phyloP scores from a whole-genome alignment of 164 flowering plant species.

The Magnolia kwangsiensis region DNA sequence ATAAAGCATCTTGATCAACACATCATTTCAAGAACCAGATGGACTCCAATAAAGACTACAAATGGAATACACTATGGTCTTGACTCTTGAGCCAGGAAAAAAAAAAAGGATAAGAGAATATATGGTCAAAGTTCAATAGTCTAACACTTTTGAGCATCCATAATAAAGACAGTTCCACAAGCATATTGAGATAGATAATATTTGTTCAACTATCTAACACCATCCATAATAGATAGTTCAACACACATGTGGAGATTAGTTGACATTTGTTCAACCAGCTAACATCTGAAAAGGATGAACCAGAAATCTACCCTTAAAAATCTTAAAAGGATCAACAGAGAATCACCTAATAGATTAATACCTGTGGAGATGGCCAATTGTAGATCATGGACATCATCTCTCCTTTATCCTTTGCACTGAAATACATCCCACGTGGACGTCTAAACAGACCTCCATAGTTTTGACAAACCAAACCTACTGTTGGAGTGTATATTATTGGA shows the following conservation, averaged over 20 bases:
- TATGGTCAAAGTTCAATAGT: background rate
- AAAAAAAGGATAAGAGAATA: no score
- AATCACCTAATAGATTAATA: slow-evolving; percentile 18
- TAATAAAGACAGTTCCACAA: background rate
- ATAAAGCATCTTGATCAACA: background rate
- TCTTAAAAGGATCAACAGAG: background rate
- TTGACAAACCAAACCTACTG: slow-evolving; percentile 97
- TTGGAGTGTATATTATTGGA: slow-evolving; percentile 96
- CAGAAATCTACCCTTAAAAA: background rate
- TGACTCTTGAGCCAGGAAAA: no score
- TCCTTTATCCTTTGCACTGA: slow-evolving; percentile 97
- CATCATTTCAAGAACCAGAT: background rate
- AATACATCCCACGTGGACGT: slow-evolving; percentile 99
- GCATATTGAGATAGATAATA: background rate
- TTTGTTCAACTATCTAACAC: background rate
- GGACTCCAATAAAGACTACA: background rate
- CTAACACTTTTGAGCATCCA: background rate
- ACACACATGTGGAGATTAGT: background rate
- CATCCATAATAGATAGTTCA: background rate
- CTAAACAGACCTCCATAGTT: slow-evolving; percentile 92
- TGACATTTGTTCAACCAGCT: background rate
- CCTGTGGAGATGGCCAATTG: slow-evolving; percentile 92
- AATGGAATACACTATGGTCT: no score
- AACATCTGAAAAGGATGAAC: background rate
- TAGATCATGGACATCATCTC: slow-evolving; percentile 99